Evolutionary conservation across 768 basidiomycete genomes (phyloP).

Genomic region (Nidularia pulvinata): DNA sequence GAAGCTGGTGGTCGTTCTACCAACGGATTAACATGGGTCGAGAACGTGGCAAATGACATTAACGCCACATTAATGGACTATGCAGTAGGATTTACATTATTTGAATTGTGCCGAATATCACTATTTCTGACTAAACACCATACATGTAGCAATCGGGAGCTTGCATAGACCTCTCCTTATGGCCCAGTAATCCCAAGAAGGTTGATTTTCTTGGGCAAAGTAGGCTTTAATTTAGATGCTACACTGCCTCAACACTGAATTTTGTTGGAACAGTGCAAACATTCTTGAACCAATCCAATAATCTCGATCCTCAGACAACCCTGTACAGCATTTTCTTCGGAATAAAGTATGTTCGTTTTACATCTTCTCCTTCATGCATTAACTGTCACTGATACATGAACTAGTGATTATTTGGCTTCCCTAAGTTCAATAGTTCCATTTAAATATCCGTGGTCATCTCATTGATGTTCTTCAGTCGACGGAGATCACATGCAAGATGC

Average conservation of each 20-base stretch:
- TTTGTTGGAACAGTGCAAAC: conserved; percentile 25
- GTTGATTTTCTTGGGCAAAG: conserved; percentile 53
- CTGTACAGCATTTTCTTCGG: conserved; percentile 55
- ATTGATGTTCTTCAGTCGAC: conserved; percentile 25
- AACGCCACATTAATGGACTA: conserved; percentile 48
- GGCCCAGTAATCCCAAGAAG: conserved; percentile 47
- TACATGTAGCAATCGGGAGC: conserved; percentile 34
- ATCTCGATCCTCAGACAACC: conserved; percentile 43
- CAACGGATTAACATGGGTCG: conserved; percentile 52
- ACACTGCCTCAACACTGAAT: not conserved
- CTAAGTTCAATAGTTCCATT: conserved; percentile 22
- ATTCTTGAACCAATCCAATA: conserved; percentile 41
- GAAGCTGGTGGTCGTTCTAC: conserved; percentile 51
- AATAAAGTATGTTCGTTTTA: conserved; percentile 36
- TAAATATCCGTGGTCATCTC: too few relatives aligned
- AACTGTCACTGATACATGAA: conserved; percentile 11
- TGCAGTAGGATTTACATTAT: conserved; percentile 29
- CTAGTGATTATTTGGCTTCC: conserved; percentile 39
- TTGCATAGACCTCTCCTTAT: conserved; percentile 43
- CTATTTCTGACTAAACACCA: not conserved
- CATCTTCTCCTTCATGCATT: too few relatives aligned
- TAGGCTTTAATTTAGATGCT: conserved; percentile 11
- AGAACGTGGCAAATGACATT: conserved; percentile 40
- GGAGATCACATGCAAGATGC: conserved; percentile 45
- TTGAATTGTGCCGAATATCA: not conserved